These are phyloP conservation scores for Solanum pimpinellifolium DNA, from an alignment of 257 asterid genomes.

Conservation along the genomic window DNA sequence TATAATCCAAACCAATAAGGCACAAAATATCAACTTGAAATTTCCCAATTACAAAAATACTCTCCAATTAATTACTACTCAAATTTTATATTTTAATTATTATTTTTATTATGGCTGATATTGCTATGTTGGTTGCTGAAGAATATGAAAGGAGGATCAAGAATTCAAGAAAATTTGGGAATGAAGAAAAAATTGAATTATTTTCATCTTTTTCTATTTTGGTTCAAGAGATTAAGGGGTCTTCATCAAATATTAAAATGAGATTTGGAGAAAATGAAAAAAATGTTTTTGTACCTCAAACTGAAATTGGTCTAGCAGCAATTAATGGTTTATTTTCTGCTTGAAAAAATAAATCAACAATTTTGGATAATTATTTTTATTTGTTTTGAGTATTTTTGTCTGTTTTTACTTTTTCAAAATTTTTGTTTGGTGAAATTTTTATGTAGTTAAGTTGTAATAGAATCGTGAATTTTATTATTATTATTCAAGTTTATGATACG, in stretches of 20 bases:
- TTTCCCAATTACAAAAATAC: background rate
- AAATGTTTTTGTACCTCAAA: background rate
- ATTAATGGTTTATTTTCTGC: background rate
- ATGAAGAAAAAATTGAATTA: slow-evolving; percentile 24
- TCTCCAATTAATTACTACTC: background rate
- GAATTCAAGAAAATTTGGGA: slow-evolving; percentile 38
- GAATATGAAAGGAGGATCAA: slow-evolving; percentile 72
- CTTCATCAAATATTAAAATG: background rate
- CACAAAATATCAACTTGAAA: background rate
- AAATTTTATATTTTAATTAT: background rate
- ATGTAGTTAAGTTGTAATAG: background rate
- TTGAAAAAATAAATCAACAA: background rate
- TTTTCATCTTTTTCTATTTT: slow-evolving; percentile 24
- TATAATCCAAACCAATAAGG: background rate
- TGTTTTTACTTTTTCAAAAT: background rate
- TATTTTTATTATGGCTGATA: slow-evolving; percentile 46
- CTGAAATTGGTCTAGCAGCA: background rate
- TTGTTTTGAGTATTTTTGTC: background rate
- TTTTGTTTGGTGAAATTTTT: background rate
- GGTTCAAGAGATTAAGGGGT: slow-evolving; percentile 16
- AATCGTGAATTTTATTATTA: background rate
- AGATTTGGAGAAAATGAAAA: background rate
- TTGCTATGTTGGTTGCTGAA: slow-evolving; percentile 76
- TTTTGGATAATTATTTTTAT: background rate
- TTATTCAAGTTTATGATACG: background rate